Evolutionary conservation across 2,329 filamentous ascomycete species (phyloP), one percentile per base, ranked within the genome.

Genomic region (Fusarium sp.): DNA sequence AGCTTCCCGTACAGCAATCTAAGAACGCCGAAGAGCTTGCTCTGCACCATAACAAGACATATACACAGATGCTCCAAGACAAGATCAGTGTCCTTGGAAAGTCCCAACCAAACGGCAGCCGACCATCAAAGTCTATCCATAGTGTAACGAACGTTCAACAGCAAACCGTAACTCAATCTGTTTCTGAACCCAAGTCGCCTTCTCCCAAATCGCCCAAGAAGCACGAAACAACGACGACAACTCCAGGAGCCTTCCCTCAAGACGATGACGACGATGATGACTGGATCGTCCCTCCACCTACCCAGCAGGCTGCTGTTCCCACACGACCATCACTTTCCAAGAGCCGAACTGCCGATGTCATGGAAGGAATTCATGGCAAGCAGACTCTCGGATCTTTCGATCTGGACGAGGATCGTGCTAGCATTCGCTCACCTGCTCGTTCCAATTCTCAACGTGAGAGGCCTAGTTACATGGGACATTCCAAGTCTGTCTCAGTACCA

Each of bases 41-140:
- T 2, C 31, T 74, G 18, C 78, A 80, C 2, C 91, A 95, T 75
- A 93, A 90, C 80, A 97, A 97, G 78, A 94, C 93, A 0, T 97
- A 96, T n/a, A 97, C 96, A 0, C 94, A 98, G 78, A 87, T 93
- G 44, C 84, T 99, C 18, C 94, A 97, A 70, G 95, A 98, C 74
- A 93, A 94, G 74, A 98, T 99, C 74, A 97, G 90, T 75, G 87
- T 87, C 81, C 81, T 91, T 51, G 88, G 88, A 18, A 87, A 90
- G 71, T 84, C 84, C 0, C 87, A 88, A 62, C 78, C 85, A 7
- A 83, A 80, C 45, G 80, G 81, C 50, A 76, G 81, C 19, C 81
- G 84, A 39, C 78, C 81, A 18, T 84, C 85, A 2, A 88, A 87
- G 64, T 84, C 83, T 3, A 79, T 84, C 11, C 78, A 82, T 5